A percentile compares a stretch with the other conserved stretches of the same genome.
Conservation (phyloP, 1,284 basidiomycete genomes). For the Tilletia indica region DNA sequence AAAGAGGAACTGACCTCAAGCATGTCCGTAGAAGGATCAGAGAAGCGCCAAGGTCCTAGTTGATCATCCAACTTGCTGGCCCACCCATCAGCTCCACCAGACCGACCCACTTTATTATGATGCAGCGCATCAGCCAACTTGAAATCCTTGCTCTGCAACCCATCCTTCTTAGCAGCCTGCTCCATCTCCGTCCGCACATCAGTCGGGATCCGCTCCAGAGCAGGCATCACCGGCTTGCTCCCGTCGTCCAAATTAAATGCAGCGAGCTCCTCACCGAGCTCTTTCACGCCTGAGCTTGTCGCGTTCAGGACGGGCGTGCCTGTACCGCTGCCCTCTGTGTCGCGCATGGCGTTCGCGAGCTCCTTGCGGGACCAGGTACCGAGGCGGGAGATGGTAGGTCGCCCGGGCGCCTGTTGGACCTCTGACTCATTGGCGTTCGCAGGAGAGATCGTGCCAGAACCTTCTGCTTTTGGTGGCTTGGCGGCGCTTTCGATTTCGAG, state of each 20-base stretch:
- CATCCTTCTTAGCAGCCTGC: conserved; percentile 43
- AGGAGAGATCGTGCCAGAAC: not conserved
- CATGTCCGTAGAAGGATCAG: conserved; percentile 55
- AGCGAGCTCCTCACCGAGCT: not conserved
- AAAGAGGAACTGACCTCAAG: conserved; percentile 43
- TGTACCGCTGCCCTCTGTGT: not conserved
- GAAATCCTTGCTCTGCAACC: conserved; percentile 46
- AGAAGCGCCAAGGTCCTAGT: conserved; percentile 57
- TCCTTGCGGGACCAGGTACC: conserved; percentile 22
- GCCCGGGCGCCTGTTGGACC: conserved; percentile 30
- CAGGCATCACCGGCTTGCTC: conserved; percentile 27
- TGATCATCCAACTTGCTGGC: conserved; percentile 40
- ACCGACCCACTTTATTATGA: conserved; percentile 20
- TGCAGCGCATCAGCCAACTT: conserved; percentile 46
- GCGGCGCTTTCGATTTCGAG: conserved; percentile 17
- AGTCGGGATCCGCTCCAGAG: conserved; percentile 37
- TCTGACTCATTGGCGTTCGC: not conserved
- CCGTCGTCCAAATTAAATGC: not conserved
- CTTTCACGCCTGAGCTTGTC: not conserved
- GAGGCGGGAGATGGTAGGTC: conserved; percentile 34
- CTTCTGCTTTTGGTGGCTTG: conserved; percentile 8
- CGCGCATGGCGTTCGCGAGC: not conserved
- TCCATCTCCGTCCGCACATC: conserved; percentile 41
- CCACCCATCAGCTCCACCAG: not conserved
- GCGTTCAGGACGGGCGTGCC: not conserved